Conservation (phyloP, 441 rosid genomes). For the Pelargonium citronellum region DNA sequence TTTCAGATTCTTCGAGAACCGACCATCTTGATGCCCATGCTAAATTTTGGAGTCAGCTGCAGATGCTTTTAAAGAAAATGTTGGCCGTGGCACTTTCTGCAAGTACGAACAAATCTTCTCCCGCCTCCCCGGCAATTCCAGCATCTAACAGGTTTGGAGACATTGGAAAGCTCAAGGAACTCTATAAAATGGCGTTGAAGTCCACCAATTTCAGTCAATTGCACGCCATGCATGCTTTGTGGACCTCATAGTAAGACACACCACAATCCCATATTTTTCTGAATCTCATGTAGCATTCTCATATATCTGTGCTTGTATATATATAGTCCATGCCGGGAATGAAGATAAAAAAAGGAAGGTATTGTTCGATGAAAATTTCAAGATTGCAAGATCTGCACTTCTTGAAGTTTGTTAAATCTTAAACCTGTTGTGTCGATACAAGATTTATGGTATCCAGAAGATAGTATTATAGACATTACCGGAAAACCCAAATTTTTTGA, state of each 20-base stretch:
- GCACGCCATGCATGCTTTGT: conserved; percentile 48
- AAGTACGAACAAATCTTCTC: conserved; percentile 32
- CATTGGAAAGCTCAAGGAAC: conserved; percentile 56
- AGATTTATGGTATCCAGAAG: too few relatives aligned
- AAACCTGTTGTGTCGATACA: too few relatives aligned
- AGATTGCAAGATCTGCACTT: too few relatives aligned
- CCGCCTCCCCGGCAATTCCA: conserved; percentile 28
- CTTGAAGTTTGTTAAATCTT: too few relatives aligned
- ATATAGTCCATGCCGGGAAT: too few relatives aligned
- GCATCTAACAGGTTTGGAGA: conserved; percentile 39
- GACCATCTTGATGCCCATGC: conserved; percentile 42
- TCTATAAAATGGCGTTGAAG: conserved; percentile 67
- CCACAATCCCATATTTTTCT: neutral
- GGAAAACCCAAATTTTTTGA: too few relatives aligned
- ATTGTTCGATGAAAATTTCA: too few relatives aligned
- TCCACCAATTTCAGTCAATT: conserved; percentile 45
- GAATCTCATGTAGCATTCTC: neutral
- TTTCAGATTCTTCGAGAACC: conserved; percentile 31
- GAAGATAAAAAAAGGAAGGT: too few relatives aligned
- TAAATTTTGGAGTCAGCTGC: conserved; percentile 71
- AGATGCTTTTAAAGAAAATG: conserved; percentile 61
- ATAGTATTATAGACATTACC: too few relatives aligned
- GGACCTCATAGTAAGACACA: conserved; percentile 41
- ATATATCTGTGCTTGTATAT: too few relatives aligned
- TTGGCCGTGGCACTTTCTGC: conserved; percentile 37